phyloP scores from a whole-genome alignment of 2,329 filamentous ascomycete species.

The Penicillium sp. region DNA sequence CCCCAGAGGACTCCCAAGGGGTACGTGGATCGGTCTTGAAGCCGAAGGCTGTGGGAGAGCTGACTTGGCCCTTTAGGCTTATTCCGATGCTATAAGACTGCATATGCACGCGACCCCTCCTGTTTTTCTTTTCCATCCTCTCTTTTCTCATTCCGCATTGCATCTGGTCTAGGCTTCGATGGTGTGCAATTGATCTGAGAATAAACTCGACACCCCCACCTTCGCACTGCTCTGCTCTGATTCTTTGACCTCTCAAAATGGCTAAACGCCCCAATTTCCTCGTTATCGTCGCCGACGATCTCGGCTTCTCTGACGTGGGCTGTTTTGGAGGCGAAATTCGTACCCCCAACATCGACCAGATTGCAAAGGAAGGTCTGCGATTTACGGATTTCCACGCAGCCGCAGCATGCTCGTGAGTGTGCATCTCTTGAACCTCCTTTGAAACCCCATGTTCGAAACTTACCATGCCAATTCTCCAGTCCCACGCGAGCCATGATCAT shows the following conservation, averaged over 20 bases:
- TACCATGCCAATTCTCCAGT: slow-evolving; percentile 19
- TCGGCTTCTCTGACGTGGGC: slow-evolving; percentile 64
- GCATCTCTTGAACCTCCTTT: background rate
- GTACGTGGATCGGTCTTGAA: background rate
- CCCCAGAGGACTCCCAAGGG: background rate
- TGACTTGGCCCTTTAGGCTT: background rate
- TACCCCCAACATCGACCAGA: slow-evolving; percentile 62
- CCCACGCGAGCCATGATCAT: slow-evolving; percentile 69
- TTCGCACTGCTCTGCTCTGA: background rate
- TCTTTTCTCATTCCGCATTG: background rate
- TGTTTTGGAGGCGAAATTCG: slow-evolving; percentile 65
- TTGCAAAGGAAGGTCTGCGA: slow-evolving; percentile 56
- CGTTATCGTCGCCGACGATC: slow-evolving; percentile 62
- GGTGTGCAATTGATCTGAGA: background rate
- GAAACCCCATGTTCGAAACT: background rate
- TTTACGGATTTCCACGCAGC: slow-evolving; percentile 70
- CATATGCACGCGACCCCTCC: background rate
- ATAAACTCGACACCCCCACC: background rate
- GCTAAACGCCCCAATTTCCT: slow-evolving; percentile 62
- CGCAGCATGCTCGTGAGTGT: slow-evolving; percentile 60
- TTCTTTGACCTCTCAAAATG: background rate
- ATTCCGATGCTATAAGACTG: slow-evolving; percentile 1
- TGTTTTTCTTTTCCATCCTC: background rate
- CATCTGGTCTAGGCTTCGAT: background rate
- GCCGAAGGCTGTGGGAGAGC: background rate